A percentile compares a stretch with the other conserved stretches of the same genome.
Evolutionary conservation across 345 rosid genomes (phyloP).

Genomic region (Citrus cavaleriei): DNA sequence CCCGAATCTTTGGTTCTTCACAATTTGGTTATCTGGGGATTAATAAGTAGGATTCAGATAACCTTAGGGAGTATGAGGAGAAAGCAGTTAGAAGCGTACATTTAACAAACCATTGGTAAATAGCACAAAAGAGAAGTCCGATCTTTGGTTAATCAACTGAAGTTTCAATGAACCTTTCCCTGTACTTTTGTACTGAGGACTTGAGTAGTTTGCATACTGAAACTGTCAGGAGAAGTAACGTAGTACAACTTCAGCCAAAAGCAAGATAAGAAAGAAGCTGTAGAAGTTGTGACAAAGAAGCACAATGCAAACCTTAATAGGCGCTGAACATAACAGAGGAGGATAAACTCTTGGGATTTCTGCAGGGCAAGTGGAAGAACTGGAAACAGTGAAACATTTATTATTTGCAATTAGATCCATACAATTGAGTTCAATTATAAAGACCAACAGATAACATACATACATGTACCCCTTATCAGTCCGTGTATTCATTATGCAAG

Average conservation of each 20-base stretch:
- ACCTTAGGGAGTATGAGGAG: background rate
- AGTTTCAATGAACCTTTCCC: conserved; percentile 63
- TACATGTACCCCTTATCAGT: background rate
- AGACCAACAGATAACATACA: background rate
- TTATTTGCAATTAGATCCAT: background rate
- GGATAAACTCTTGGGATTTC: conserved; percentile 36
- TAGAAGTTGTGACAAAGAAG: background rate
- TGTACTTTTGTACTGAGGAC: conserved; percentile 37
- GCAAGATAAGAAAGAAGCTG: background rate
- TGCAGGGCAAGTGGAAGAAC: conserved; percentile 50
- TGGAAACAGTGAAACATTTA: conserved; percentile 24
- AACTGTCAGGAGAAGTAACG: conserved; percentile 30
- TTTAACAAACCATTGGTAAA: conserved; percentile 58
- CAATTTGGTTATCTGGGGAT: background rate
- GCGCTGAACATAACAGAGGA: conserved; percentile 62
- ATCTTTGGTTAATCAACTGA: conserved; percentile 74
- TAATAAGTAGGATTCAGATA: background rate
- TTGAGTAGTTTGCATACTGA: conserved; percentile 62
- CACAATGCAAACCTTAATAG: conserved; percentile 50
- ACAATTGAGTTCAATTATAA: background rate
- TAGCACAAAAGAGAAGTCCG: conserved; percentile 61
- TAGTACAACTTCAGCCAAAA: background rate
- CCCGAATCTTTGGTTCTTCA: background rate
- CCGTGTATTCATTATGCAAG: no score
- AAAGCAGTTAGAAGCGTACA: conserved; percentile 28